Conservation (phyloP, 208 protist genomes). For the Trypanosoma conorhini region DNA sequence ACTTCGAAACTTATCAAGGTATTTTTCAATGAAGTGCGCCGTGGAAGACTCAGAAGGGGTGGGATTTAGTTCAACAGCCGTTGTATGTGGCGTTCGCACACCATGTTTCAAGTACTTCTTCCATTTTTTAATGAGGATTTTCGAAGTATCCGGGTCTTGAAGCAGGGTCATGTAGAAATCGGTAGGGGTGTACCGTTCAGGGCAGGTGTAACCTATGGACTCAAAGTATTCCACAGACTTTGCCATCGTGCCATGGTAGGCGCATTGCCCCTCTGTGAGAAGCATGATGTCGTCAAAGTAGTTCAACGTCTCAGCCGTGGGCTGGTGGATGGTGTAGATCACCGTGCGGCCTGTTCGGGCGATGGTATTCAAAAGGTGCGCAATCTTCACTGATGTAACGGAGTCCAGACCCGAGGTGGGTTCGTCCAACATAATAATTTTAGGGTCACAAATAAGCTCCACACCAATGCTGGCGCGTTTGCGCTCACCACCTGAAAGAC, state of each 20-base stretch:
- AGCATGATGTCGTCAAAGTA: slow-evolving; percentile 94
- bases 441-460: slow-evolving; percentile 88
- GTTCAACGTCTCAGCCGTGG: slow-evolving; percentile 83
- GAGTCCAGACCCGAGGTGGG: slow-evolving; percentile 91
- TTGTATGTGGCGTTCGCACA: slow-evolving; percentile 51
- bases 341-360: slow-evolving; percentile 81
- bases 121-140: slow-evolving; percentile 71
- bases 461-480: slow-evolving; percentile 89
- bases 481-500: slow-evolving; percentile 88
- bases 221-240: slow-evolving; percentile 81
- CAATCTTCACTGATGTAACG: slow-evolving; percentile 78
- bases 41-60: slow-evolving; percentile 41
- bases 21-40: slow-evolving; percentile 44
- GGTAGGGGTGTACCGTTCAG: slow-evolving; percentile 71
- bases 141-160: slow-evolving; percentile 53
- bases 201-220: slow-evolving; percentile 71
- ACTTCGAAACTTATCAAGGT: slow-evolving; percentile 49
- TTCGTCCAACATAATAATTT: slow-evolving; percentile 89
- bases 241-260: slow-evolving; percentile 82
- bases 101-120: slow-evolving; percentile 52
- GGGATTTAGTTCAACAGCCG: slow-evolving; percentile 41
- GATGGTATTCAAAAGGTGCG: slow-evolving; percentile 75
- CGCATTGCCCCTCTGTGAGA: slow-evolving; percentile 69
- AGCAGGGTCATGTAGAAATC: slow-evolving; percentile 91
- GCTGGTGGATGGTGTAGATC: slow-evolving; percentile 95